Conservation (phyloP, 305 asterid genomes). For the Fraxinus baroniana region DNA sequence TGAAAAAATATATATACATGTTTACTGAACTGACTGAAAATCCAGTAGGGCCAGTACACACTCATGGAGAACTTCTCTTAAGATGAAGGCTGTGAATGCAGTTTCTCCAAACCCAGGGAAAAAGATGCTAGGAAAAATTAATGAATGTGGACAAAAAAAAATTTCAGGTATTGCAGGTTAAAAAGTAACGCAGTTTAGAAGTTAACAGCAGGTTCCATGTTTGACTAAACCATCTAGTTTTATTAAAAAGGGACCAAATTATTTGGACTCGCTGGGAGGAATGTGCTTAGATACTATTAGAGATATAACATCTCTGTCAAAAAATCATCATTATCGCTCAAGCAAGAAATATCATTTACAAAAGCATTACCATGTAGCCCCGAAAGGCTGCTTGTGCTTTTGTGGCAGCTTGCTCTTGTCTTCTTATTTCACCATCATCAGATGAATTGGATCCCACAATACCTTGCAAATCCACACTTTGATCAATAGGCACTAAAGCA, state of each 20-base stretch:
- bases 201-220: slow-evolving; percentile 3
- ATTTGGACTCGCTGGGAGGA: neutral
- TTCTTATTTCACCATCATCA: slow-evolving; percentile 52
- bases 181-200: neutral
- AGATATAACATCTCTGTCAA: neutral
- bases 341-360: slow-evolving; percentile 8
- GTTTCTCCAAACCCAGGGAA: neutral
- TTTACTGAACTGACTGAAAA: neutral
- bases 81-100: neutral
- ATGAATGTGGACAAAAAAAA: neutral
- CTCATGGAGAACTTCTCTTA: neutral
- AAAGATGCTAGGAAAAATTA: neutral
- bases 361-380: slow-evolving; percentile 76
- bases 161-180: neutral
- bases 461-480: slow-evolving; percentile 37
- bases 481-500: slow-evolving; percentile 41
- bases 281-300: slow-evolving; percentile 4
- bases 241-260: neutral
- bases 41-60: neutral
- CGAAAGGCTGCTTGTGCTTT: slow-evolving; percentile 86
- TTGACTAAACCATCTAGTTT: neutral
- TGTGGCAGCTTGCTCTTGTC: slow-evolving; percentile 71
- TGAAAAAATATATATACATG: neutral
- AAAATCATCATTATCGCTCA: neutral
- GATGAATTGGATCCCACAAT: slow-evolving; percentile 23